Conservation (phyloP, 2,329 filamentous ascomycete species). For the Clarireedia monteithiana region DNA sequence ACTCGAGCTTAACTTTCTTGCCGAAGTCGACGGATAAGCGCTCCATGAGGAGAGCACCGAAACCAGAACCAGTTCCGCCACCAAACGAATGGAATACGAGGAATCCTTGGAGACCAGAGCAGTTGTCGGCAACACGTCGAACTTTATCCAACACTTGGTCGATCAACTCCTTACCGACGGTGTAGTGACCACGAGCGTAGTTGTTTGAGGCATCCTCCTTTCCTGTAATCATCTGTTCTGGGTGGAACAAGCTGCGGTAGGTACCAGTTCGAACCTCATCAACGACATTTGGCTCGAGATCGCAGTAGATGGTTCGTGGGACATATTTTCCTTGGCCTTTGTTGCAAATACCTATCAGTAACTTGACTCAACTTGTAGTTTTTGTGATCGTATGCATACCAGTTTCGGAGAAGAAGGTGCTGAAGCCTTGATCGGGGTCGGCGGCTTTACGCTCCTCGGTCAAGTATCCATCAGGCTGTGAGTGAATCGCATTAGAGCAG, state of each 20-base stretch:
- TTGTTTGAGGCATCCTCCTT: conserved; percentile 65
- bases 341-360: conserved; percentile 19
- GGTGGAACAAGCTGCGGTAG: conserved; percentile 58
- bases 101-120: conserved; percentile 58
- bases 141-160: conserved; percentile 57
- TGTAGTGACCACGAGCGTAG: conserved; percentile 63
- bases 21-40: conserved; percentile 56
- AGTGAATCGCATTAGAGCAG: conserved; percentile 29
- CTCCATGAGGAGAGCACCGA: conserved; percentile 57
- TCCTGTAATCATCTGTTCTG: conserved; percentile 57
- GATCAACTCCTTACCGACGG: conserved; percentile 59
- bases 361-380: conserved; percentile 19
- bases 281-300: conserved; percentile 59
- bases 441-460: conserved; percentile 94
- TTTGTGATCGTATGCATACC: conserved; percentile 49
- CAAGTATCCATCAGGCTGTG: conserved; percentile 92
- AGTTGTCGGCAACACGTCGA: conserved; percentile 59
- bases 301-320: conserved; percentile 59
- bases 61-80: conserved; percentile 60
- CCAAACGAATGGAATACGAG: conserved; percentile 63
- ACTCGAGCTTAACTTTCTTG: conserved; percentile 63
- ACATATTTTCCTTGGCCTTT: conserved; percentile 60
- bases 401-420: conserved; percentile 99
- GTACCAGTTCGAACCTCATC: conserved; percentile 58
- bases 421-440: conserved; percentile 95